A percentile compares a stretch with the other conserved stretches of the same genome.
Evolutionary conservation across 257 asterid genomes (phyloP).

Genomic region (Plantago major): DNA sequence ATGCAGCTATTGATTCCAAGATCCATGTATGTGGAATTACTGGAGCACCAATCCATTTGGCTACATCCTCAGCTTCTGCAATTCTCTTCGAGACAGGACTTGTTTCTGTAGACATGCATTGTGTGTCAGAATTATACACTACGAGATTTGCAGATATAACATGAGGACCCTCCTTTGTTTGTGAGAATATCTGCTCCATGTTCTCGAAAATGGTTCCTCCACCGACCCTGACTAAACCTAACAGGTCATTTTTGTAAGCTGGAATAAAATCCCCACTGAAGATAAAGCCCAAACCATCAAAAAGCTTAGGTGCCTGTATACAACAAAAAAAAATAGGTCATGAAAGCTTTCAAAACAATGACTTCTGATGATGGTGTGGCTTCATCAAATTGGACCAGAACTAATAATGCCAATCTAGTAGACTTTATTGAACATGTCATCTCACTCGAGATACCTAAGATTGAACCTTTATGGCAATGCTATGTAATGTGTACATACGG

Average conservation of each 20-base stretch:
- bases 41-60: conserved; percentile 28
- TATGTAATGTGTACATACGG: too few species aligned
- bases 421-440: too few species aligned
- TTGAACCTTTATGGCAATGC: too few species aligned
- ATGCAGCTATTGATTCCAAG: conserved; percentile 79
- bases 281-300: conserved; percentile 52
- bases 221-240: conserved; percentile 54
- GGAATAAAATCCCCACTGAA: conserved; percentile 58
- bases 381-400: background rate
- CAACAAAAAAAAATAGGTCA: conserved; percentile 8
- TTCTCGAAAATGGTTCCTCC: conserved; percentile 54
- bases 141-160: conserved; percentile 27
- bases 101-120: conserved; percentile 32
- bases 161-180: conserved; percentile 11
- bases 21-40: conserved; percentile 81
- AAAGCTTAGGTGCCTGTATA: conserved; percentile 80
- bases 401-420: too few species aligned
- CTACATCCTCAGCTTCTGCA: conserved; percentile 44
- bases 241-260: conserved; percentile 55
- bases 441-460: background rate
- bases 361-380: background rate
- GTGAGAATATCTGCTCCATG: conserved; percentile 31
- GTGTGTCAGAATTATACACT: conserved; percentile 47
- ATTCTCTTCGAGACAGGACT: conserved; percentile 28
- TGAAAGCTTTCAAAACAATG: background rate